Conservation (phyloP, 139 green algal species). For the Chlamydomonas sp. region DNA sequence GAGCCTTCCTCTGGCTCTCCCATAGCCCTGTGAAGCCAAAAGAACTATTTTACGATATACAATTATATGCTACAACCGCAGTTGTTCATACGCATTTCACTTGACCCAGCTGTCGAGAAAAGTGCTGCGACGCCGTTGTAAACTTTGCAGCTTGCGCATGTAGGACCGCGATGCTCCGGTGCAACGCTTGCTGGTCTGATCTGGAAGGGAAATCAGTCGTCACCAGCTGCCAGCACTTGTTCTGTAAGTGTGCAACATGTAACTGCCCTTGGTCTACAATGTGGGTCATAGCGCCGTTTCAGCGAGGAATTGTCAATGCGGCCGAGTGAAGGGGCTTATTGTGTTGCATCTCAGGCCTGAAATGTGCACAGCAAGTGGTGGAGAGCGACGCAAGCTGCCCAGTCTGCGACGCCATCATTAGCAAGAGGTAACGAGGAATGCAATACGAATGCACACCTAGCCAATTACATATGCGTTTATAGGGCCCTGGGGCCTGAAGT, state of each 20-base stretch:
- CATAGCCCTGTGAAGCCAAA: no score
- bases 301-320: not conserved
- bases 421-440: slow-evolving; percentile 45
- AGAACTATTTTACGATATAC: no score
- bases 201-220: slow-evolving; percentile 58
- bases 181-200: slow-evolving; percentile 69
- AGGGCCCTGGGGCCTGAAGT: not conserved
- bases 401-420: slow-evolving; percentile 64
- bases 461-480: not conserved
- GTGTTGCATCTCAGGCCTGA: slow-evolving; percentile 43
- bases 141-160: not conserved
- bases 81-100: no score
- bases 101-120: no score
- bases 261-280: not conserved
- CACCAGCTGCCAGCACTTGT: slow-evolving; percentile 68
- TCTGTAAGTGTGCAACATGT: slow-evolving; percentile 50
- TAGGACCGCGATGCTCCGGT: slow-evolving; percentile 34
- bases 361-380: slow-evolving; percentile 64
- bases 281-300: not conserved
- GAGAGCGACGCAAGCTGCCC: slow-evolving; percentile 62
- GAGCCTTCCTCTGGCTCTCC: no score
- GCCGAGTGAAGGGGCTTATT: not conserved
- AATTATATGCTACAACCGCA: no score
- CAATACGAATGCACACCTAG: not conserved
- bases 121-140: no score